Percentiles rank a stretch among this genome's conserved stretches.
phyloP scores from a whole-genome alignment of 1,284 basidiomycete species.

The Ceratobasidium papillatum region DNA sequence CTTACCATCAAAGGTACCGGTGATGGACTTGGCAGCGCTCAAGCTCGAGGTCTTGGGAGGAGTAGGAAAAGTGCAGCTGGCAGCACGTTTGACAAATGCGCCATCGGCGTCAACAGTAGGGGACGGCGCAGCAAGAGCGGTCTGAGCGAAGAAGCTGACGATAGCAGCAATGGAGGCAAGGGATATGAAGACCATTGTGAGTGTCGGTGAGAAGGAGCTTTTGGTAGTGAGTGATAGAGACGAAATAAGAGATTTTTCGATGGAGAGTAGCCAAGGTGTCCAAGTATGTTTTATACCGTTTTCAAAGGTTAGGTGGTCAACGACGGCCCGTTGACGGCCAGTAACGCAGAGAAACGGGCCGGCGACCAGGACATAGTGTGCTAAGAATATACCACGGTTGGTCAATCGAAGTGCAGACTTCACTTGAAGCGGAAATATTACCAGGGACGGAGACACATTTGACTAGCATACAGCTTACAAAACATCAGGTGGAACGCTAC shows the following conservation, averaged over 20 bases:
- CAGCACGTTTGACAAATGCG: constrained; percentile 15
- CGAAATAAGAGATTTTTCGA: neutral
- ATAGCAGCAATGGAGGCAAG: constrained; percentile 7
- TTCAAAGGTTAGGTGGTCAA: neutral
- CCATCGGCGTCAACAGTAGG: constrained; percentile 4
- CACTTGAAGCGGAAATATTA: neutral
- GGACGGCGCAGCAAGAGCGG: constrained; percentile 14
- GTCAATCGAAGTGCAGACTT: neutral
- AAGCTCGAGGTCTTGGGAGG: constrained; percentile 55
- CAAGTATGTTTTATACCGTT: neutral
- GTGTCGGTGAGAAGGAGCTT: too few species aligned
- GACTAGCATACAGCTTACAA: neutral
- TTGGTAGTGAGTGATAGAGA: neutral
- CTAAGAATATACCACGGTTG: neutral
- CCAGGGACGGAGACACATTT: neutral
- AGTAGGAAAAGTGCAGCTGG: constrained; percentile 52
- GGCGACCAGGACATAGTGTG: neutral
- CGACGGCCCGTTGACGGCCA: neutral
- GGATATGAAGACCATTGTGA: constrained; percentile 22
- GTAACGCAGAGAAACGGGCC: neutral
- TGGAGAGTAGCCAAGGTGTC: neutral
- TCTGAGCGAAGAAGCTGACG: constrained; percentile 14
- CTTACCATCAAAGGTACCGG: constrained; percentile 45
- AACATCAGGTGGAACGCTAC: neutral
- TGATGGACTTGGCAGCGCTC: constrained; percentile 52